These are phyloP conservation scores for Yamadazyma diddensiae DNA, from an alignment of 1,139 yeast species.

Conservation along the genomic window DNA sequence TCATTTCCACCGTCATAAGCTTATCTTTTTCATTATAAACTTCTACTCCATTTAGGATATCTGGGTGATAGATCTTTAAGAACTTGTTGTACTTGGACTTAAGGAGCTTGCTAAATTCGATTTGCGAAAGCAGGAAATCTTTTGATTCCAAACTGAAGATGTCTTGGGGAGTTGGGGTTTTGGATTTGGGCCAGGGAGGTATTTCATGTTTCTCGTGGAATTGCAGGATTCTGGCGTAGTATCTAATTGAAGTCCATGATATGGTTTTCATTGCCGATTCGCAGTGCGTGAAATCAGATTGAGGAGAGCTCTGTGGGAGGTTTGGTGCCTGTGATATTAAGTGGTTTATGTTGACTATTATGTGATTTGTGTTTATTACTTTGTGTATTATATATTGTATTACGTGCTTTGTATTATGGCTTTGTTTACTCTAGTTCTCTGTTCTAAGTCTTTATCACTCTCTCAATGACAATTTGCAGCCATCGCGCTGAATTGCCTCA, in stretches of 20 bases:
- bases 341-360: too few relatives aligned
- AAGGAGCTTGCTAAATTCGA: slow-evolving; percentile 43
- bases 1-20: slow-evolving; percentile 33
- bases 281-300: too few relatives aligned
- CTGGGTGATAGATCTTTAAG: slow-evolving; percentile 89
- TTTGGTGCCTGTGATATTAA: too few relatives aligned
- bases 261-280: too few relatives aligned
- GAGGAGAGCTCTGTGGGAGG: too few relatives aligned
- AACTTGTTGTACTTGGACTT: slow-evolving; percentile 57
- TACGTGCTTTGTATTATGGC: too few relatives aligned
- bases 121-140: slow-evolving; percentile 20
- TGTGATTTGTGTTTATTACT: too few relatives aligned
- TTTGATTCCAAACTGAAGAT: slow-evolving; percentile 47
- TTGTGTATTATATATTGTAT: background rate
- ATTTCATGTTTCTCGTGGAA: slow-evolving; percentile 23
- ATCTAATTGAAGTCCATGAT: too few relatives aligned
- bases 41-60: slow-evolving; percentile 38
- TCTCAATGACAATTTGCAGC: background rate
- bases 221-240: too few relatives aligned
- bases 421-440: too few relatives aligned
- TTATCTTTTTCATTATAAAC: slow-evolving; percentile 27
- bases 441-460: too few relatives aligned
- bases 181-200: slow-evolving; percentile 56
- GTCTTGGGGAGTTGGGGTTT: slow-evolving; percentile 74
- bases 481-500: too few relatives aligned